Percentiles rank a stretch among this genome's conserved stretches.
These are phyloP conservation scores for Parmales sp. DNA, from an alignment of 108 stramenopile genomes.

Conservation along the genomic window DNA sequence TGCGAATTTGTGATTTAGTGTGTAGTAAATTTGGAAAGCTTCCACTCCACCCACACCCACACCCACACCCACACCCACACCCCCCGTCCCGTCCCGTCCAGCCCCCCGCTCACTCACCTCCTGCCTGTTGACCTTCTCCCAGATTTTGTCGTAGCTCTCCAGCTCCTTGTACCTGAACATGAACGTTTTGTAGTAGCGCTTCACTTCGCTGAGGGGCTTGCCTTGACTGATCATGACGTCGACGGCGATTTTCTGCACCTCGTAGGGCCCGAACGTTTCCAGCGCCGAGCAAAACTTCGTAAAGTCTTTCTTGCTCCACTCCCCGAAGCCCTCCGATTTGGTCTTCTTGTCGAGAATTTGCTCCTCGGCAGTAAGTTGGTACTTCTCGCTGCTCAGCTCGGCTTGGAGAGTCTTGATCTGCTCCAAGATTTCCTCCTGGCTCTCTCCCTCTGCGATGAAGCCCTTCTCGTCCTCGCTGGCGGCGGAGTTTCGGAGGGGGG, in stretches of 20 bases:
- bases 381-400: conserved; percentile 1
- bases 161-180: conserved; percentile 75
- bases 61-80: too few species aligned
- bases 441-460: neutral
- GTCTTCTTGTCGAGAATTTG: conserved; percentile 49
- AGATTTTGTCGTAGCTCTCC: conserved; percentile 67
- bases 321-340: conserved; percentile 76
- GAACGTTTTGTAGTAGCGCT: conserved; percentile 77
- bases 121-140: conserved; percentile 78
- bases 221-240: conserved; percentile 75
- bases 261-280: conserved; percentile 85
- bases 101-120: conserved; percentile 74
- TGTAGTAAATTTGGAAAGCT: neutral
- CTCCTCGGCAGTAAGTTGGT: conserved; percentile 30
- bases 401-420: conserved; percentile 9
- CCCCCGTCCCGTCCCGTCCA: conserved; percentile 75
- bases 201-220: conserved; percentile 71
- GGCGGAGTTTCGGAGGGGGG: too few species aligned
- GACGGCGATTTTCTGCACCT: conserved; percentile 51
- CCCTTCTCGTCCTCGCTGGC: conserved; percentile 10
- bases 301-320: conserved; percentile 88
- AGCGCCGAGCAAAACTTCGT: conserved; percentile 69
- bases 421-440: conserved; percentile 9
- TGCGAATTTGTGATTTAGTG: neutral
- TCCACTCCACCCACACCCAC: too few species aligned